Base-by-base conservation (phyloP, 352 stramenopile species). In the Pythium phragmitis region DNA sequence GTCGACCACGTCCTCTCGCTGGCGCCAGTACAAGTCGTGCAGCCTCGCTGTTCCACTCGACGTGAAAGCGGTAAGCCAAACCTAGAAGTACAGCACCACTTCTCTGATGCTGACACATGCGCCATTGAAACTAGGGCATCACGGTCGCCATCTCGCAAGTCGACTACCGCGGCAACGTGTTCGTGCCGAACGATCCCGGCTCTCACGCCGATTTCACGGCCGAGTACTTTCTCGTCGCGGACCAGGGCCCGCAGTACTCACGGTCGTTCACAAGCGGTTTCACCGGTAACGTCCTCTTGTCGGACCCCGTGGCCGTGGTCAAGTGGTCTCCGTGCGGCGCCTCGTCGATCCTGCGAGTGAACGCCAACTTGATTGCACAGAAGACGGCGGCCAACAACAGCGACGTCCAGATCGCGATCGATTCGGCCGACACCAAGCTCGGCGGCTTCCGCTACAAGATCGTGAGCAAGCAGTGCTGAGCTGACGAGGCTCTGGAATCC, bases 281-380 rank as follows among this genome's bases (percentile, higher is more conserved):
- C 43, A 60, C 70, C 37, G 73, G 76, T 50, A 67, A 85, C 47
- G 21, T 85, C 39, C 75, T 80, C 59, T 67, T 82, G 33, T 73
- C 67, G 45, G 71, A 85, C 57, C 68, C 66, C 2, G 74, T 82
- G 6, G 68, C 59, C 23, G 73, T 72, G 28, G 55, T 85, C n/a
- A 74, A 80, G 19, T 85, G 76, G 76, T 79, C 76, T 4, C 67
- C 74, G 1, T 85, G 76, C 42, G 76, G 74, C 19, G 72, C 74
- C 3, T 82, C 69, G 16, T 80, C 72, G 39, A 80, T 79, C 65
- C 80, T 85, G 59, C 74, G 76, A 37, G 68, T 85, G 16, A 85
- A 82, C 63, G 76, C 58, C 47, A 74, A 69, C 12, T 65, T 82
- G 42, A 82, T 72, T n/a, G 73, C 72, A 4, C 60, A 62, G 43